Conservation (phyloP, 306 rosid genomes). For the Vicia faba region DNA sequence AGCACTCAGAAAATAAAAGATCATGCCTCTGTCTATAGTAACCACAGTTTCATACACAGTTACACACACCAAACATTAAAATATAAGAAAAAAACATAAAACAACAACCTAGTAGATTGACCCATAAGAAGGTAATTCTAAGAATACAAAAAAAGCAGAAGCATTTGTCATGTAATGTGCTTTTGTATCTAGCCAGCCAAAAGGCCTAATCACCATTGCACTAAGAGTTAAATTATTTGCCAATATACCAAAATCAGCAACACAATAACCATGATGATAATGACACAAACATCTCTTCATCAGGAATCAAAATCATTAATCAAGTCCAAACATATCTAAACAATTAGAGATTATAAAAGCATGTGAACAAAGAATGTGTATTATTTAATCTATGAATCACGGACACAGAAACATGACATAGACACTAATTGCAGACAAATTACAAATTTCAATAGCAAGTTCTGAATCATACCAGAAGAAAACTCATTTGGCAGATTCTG, state of each 20-base stretch:
- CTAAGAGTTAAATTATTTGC: slow-evolving; percentile 10
- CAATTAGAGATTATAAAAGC: slow-evolving; percentile 3
- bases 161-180: slow-evolving; percentile 22
- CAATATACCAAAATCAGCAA: slow-evolving; percentile 24
- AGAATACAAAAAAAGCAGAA: neutral
- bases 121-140: slow-evolving; percentile 10
- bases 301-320: slow-evolving; percentile 37
- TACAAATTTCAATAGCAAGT: slow-evolving; percentile 2
- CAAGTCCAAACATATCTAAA: slow-evolving; percentile 23
- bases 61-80: slow-evolving; percentile 5
- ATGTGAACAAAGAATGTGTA: slow-evolving; percentile 27
- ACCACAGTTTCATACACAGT: neutral
- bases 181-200: slow-evolving; percentile 19
- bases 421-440: slow-evolving; percentile 21
- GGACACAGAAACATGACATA: neutral
- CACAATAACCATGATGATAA: slow-evolving; percentile 27
- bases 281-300: slow-evolving; percentile 30
- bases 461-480: slow-evolving; percentile 64
- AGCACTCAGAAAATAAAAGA: slow-evolving; percentile 11
- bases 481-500: slow-evolving; percentile 67
- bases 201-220: slow-evolving; percentile 24
- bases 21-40: slow-evolving; percentile 7
- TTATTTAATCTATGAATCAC: neutral
- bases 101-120: slow-evolving; percentile 24
- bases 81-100: slow-evolving; percentile 1